Conservation (phyloP, 495 filamentous ascomycete genomes). For the Clavariopsis aquatica region DNA sequence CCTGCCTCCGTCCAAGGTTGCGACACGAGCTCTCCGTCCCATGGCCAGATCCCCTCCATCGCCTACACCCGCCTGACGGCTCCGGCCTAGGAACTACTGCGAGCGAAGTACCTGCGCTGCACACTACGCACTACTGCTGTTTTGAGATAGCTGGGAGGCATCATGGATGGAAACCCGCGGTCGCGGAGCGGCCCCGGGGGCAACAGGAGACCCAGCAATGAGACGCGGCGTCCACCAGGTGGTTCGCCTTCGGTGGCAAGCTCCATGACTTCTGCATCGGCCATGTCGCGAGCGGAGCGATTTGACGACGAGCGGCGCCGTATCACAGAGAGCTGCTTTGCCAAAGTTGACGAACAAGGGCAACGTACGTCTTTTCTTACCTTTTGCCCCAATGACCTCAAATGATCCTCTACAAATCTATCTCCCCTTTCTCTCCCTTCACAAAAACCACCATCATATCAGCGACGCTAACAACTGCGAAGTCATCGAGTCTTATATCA, state of each 20-base stretch:
- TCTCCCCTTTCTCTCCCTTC: constrained; percentile 9
- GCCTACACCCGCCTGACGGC: constrained; percentile 12
- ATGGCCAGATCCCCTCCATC: not conserved
- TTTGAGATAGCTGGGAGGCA: not conserved
- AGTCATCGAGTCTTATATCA: constrained; percentile 97
- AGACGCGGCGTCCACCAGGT: constrained; percentile 24
- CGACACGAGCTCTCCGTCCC: constrained; percentile 3
- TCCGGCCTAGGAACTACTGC: not conserved
- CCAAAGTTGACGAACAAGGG: constrained; percentile 80
- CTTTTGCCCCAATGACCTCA: constrained; percentile 1
- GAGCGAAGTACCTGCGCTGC: not conserved
- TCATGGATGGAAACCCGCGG: constrained; percentile 34
- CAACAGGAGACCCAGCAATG: constrained; percentile 28
- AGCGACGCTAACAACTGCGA: constrained; percentile 17
- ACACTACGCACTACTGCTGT: not conserved
- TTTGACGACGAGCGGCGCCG: constrained; percentile 96
- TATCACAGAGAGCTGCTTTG: constrained; percentile 89
- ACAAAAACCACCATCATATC: not conserved
- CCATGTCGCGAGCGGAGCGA: constrained; percentile 70
- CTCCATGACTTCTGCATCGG: constrained; percentile 13
- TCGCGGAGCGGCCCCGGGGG: constrained; percentile 22
- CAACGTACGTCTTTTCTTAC: constrained; percentile 58
- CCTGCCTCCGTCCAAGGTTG: not conserved
- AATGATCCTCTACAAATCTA: not conserved
- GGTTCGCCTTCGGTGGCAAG: constrained; percentile 22